A percentile compares a stretch with the other conserved stretches of the same genome.
Conservation (phyloP, 345 rosid genomes). For the Linum trigynum region DNA sequence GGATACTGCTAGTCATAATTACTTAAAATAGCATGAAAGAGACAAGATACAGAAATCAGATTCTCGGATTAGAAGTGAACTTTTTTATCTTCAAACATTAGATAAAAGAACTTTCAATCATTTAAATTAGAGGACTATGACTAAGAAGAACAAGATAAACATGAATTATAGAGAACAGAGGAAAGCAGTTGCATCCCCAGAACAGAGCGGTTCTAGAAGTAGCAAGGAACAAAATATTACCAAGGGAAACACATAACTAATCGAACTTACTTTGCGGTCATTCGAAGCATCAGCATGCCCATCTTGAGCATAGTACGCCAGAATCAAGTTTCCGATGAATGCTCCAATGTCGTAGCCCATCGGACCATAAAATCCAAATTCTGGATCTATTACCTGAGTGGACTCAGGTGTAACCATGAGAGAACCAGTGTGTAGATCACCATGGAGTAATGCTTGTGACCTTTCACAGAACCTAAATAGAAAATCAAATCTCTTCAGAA, state of each 20-base stretch:
- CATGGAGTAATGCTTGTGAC: conserved; percentile 83
- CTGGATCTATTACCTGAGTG: conserved; percentile 89
- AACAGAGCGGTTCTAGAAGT: conserved; percentile 1
- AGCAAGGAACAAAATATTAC: neutral
- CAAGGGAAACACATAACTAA: neutral
- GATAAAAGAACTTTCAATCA: neutral
- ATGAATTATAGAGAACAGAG: neutral
- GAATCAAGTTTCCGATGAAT: conserved; percentile 73
- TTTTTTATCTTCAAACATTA: too few species aligned
- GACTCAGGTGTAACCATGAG: conserved; percentile 83
- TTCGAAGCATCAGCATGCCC: conserved; percentile 61
- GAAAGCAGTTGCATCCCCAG: neutral
- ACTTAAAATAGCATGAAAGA: neutral
- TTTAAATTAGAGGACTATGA: neutral
- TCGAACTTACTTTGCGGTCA: conserved; percentile 49
- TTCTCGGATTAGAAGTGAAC: too few species aligned
- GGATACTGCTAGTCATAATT: neutral
- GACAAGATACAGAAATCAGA: neutral
- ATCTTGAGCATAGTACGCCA: conserved; percentile 88
- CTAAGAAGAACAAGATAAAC: neutral
- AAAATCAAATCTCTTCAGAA: conserved; percentile 8
- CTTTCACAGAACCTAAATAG: conserved; percentile 81
- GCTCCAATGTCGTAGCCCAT: conserved; percentile 96
- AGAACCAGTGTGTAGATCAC: conserved; percentile 94
- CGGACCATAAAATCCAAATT: conserved; percentile 85